Evolutionary conservation across 2,329 filamentous ascomycete species (phyloP), one percentile per base, ranked within the genome.

Genomic region (Emmonsiellopsis sp.): DNA sequence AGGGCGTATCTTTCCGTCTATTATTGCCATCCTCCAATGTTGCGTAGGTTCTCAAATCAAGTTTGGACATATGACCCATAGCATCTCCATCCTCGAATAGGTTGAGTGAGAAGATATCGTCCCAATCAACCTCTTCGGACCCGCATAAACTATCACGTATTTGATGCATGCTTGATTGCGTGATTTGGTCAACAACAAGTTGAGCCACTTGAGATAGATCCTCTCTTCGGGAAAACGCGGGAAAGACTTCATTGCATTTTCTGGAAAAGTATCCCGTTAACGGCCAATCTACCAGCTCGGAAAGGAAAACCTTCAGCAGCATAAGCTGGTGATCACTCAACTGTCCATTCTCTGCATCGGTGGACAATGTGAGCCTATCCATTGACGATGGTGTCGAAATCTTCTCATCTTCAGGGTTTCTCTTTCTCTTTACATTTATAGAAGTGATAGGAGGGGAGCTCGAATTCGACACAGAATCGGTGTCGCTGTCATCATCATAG

Each of bases 91-190:
- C 62, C n/a, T 69, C 65, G 8, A 69, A 57, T 26, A 57, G 55
- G 16, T 60, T 61, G 11, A 64, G 57, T 10, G 60, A 55, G 40
- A 63, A 20, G 11, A 45, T 37, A 46, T 37, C 42, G 37, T 51
- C 15, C 46, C 49, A 37, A 9, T 50, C 43, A 5, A 16, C 38
- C 35, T 15, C 37, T 31, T 47, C 35, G n/a, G 26, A 35, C 42
- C 30, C 20, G 30, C 13, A 30, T 26, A 54, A 48, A 5, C 60
- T 63, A 44, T 70, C 62, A 40, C 67, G 54, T 9, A 57, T 61
- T 59, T 72, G 70, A 35, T 65, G 58, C 9, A 75, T 60, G n/a
- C 69, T 73, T 10, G 73, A 73, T 57, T 74, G 72, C 2, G 70
- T 72, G 46, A 74, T 59, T 61, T 73, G 71, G 44, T 73, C 71